Evolutionary conservation across 805 yeast genomes (phyloP), one percentile per base, ranked within the genome.

Genomic region (Metschnikowia lachancei): DNA sequence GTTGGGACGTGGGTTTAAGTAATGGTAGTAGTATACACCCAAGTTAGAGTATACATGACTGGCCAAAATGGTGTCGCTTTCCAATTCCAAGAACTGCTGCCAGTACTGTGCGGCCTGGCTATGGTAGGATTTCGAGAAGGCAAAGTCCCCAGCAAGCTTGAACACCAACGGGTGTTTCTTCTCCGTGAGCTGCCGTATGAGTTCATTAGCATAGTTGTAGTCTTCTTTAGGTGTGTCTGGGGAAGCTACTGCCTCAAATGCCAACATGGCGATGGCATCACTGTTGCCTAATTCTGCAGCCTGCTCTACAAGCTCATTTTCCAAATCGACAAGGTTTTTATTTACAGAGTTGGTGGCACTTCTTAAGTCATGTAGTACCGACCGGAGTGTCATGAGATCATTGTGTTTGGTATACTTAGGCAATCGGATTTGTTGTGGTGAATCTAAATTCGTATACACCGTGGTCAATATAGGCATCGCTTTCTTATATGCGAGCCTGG

Each of bases 281-380:
- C 81, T 78, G 56, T 85, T 81, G 0, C 97, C 96, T 57, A 80
- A 57, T 57, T 87, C 95, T 0, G 96, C 96, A 12, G 96, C 88
- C 42, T 76, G 76, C 49, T 89, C 95, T n/a, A 90, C 76, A 17
- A 91, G 63, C 52, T 80, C 82, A 52, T 82, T 79, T 59, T 90
- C 96, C 30, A 88, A 66, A 12, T 69, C 77, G 4, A 85, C 67
- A 17, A 85, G 65, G 50, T 81, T 68, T 42, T 60, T 75, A 55
- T 85, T 82, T 2, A 78, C 70, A 0, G 83, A 70, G 48, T 83
- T 82, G 1, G 91, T 80, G 29, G 77, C 74, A 5, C 66, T 69
- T 36, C 96, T 64, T 42, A 85, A 71, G 43, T 78, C 80, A 39
- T 80, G 82, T 22, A 90, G 65, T 0, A 86, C 82, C 24, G 76